Percentiles rank a stretch among this genome's conserved stretches.
phyloP scores from a whole-genome alignment of 495 filamentous ascomycete genomes.

The Penicillium mononematosum region DNA sequence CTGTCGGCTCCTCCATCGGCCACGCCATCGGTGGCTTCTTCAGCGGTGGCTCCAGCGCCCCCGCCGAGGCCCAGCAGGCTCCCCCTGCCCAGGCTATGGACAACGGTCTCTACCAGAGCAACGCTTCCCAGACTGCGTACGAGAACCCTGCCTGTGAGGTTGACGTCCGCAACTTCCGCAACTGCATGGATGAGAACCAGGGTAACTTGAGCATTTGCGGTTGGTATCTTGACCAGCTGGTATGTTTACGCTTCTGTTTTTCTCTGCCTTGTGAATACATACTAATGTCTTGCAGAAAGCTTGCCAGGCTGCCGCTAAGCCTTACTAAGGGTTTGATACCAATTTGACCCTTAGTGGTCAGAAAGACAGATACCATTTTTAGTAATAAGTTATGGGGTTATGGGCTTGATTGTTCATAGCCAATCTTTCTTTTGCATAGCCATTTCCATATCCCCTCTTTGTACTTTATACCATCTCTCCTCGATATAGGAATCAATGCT shows the following conservation, averaged over 20 bases:
- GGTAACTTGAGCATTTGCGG: conserved; percentile 94
- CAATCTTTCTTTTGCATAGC: conserved; percentile 20
- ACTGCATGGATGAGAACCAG: conserved; percentile 91
- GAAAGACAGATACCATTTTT: conserved; percentile 12
- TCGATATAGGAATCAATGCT: conserved; percentile 19
- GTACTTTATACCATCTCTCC: conserved; percentile 35
- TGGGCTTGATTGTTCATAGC: not conserved
- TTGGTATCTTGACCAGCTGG: conserved; percentile 96
- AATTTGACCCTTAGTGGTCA: not conserved
- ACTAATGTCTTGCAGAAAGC: conserved; percentile 64
- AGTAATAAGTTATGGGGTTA: conserved; percentile 13
- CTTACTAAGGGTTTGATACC: conserved; percentile 60
- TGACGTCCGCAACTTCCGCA: conserved; percentile 82
- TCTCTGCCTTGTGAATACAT: not conserved
- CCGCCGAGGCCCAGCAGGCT: conserved; percentile 55
- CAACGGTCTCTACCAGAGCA: conserved; percentile 52
- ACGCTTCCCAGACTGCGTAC: conserved; percentile 48
- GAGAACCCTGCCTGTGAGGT: conserved; percentile 64
- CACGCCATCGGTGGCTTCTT: conserved; percentile 89
- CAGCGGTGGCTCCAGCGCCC: conserved; percentile 60
- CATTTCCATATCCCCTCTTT: conserved; percentile 24
- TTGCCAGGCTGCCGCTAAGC: conserved; percentile 85
- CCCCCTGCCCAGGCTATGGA: conserved; percentile 46
- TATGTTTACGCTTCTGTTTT: conserved; percentile 30
- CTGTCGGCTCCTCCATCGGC: conserved; percentile 90